Conservation (phyloP, 2,329 filamentous ascomycete genomes). For the Hysterium pulicare region DNA sequence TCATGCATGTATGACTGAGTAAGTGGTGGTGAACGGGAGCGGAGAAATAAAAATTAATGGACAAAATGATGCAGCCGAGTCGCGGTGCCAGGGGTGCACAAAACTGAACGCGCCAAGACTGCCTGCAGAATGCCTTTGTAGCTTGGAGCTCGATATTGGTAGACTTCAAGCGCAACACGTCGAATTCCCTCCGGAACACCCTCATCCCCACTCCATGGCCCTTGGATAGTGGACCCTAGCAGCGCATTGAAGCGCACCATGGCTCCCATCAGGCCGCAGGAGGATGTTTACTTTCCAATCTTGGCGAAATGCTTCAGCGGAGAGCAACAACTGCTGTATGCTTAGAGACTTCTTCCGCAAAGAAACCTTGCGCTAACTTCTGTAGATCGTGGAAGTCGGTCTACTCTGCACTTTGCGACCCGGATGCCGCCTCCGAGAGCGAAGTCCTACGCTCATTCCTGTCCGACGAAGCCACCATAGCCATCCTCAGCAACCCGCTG, state of each 20-base stretch:
- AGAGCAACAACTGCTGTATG: conserved; percentile 76
- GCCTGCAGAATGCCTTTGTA: too few relatives aligned
- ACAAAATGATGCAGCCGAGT: too few relatives aligned
- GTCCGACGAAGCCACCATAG: conserved; percentile 63
- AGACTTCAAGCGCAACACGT: too few relatives aligned
- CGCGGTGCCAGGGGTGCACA: too few relatives aligned
- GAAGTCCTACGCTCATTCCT: conserved; percentile 62
- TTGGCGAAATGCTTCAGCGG: conserved; percentile 81
- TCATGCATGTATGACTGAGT: neutral
- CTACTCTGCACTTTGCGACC: conserved; percentile 53
- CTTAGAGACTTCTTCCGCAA: conserved; percentile 16
- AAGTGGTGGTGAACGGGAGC: too few relatives aligned
- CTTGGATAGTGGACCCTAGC: conserved; percentile 22
- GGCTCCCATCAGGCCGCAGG: conserved; percentile 27
- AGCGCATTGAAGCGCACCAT: conserved; percentile 38
- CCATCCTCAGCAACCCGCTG: conserved; percentile 66
- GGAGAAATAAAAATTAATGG: too few relatives aligned
- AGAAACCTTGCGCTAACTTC: conserved; percentile 30
- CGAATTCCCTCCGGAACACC: too few relatives aligned
- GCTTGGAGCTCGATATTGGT: too few relatives aligned
- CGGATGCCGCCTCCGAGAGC: conserved; percentile 41
- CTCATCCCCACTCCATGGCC: conserved; percentile 28
- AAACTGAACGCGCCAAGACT: too few relatives aligned
- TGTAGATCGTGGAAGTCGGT: conserved; percentile 59
- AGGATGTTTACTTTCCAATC: conserved; percentile 71